Conservation (phyloP, 2,329 filamentous ascomycete species). For the Fusarium armeniacum region DNA sequence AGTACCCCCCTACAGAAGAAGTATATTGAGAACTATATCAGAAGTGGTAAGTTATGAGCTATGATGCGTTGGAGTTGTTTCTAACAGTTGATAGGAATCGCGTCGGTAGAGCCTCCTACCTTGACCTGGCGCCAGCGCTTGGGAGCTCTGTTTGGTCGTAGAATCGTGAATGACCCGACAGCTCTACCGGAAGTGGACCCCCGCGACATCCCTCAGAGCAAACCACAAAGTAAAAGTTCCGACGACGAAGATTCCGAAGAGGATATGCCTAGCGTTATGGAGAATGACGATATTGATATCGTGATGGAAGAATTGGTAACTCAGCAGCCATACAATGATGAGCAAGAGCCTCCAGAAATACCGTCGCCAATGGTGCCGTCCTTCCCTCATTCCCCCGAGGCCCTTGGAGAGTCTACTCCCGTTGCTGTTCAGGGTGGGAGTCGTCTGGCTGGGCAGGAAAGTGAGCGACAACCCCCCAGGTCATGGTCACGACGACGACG, state of each 20-base stretch:
- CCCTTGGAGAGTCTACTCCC: neutral
- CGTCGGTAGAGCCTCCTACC: slow-evolving; percentile 16
- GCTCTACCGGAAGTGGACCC: slow-evolving; percentile 41
- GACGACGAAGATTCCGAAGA: neutral
- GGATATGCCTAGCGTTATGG: neutral
- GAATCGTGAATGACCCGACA: slow-evolving; percentile 22
- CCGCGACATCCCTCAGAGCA: slow-evolving; percentile 40
- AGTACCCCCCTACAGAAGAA: slow-evolving; percentile 51
- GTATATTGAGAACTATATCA: slow-evolving; percentile 43
- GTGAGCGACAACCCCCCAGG: neutral
- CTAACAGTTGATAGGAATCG: slow-evolving; percentile 33
- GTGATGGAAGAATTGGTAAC: slow-evolving; percentile 18
- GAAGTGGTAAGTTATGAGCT: slow-evolving; percentile 35
- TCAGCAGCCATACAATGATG: slow-evolving; percentile 1
- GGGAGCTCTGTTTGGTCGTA: slow-evolving; percentile 16
- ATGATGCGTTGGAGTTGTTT: neutral
- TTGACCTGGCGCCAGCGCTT: slow-evolving; percentile 34
- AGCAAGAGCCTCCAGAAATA: neutral
- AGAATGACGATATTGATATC: slow-evolving; percentile 1
- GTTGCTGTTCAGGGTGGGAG: neutral
- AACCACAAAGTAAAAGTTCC: slow-evolving; percentile 4
- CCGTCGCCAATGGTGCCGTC: slow-evolving; percentile 15
- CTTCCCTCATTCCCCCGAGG: neutral
- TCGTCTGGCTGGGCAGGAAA: neutral
- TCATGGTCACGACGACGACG: neutral